A percentile compares a stretch with the other conserved stretches of the same genome.
phyloP scores from a whole-genome alignment of 129 eudicot genomes.

The Chrysanthemum lavandulifolium region DNA sequence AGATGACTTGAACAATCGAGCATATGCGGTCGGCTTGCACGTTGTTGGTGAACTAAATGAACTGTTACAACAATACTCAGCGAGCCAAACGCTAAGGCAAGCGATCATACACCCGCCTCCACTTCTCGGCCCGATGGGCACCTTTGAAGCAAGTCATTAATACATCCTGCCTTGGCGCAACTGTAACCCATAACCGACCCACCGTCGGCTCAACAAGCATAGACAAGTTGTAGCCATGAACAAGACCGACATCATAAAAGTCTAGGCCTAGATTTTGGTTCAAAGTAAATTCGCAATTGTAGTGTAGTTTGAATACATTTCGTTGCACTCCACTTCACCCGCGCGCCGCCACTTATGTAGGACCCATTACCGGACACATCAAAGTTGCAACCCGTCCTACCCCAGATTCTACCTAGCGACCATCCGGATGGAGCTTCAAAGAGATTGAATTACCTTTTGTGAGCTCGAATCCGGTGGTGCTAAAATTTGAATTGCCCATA shows the following conservation, averaged over 20 bases:
- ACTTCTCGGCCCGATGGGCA: conserved; percentile 26
- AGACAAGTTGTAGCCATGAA: no score
- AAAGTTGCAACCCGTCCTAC: conserved; percentile 27
- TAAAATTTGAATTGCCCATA: neutral
- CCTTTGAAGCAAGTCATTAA: conserved; percentile 22
- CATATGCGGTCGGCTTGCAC: conserved; percentile 27
- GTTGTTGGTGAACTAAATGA: neutral
- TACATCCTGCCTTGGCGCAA: conserved; percentile 34
- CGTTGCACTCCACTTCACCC: no score
- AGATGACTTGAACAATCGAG: conserved; percentile 27
- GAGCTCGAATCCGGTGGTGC: conserved; percentile 23
- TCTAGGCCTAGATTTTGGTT: no score
- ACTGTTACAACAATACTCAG: conserved; percentile 40
- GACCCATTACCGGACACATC: no score
- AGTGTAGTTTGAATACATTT: no score
- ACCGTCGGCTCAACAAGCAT: conserved; percentile 34
- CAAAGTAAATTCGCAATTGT: no score
- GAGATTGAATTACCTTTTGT: conserved; percentile 15
- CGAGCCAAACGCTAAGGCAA: conserved; percentile 33
- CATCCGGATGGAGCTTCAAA: conserved; percentile 10
- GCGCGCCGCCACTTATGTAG: no score
- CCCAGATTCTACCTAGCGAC: conserved; percentile 5
- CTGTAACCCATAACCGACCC: conserved; percentile 25
- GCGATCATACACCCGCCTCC: conserved; percentile 42
- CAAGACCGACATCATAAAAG: no score